Base-by-base conservation (phyloP, 2,329 filamentous ascomycete genomes). In the Alternaria conjuncta region DNA sequence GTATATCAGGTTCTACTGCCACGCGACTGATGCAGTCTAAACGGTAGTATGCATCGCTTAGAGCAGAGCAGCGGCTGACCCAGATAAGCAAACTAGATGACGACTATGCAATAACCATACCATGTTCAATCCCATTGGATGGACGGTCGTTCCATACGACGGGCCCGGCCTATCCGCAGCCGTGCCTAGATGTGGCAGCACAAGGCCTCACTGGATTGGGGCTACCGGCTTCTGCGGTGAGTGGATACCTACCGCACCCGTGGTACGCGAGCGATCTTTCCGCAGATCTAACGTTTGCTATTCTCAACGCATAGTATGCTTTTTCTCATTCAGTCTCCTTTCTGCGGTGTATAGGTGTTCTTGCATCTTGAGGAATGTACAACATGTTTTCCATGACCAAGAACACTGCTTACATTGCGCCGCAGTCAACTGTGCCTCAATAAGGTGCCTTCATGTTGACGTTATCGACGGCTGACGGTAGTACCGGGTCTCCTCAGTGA, bases 401-500 rank as follows among this genome's bases (percentile, higher is more conserved):
- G 47, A 23, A 28, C 53, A 59, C 12, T 49, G 47, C 59, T 32
- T 25, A 21, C 41, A 15, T 55, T 36, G 15, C 53, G 25, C 30
- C 59, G 59, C 15, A 45, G 21, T 55, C 53, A 61, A 55, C 49
- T 44, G 46, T 44, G 54, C 55, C 49, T 30, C 55, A 49, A 50
- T 43, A 64, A 23, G 47, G 54, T 49, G 43, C 20, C 28, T 25
- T 20, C 49, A 43, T 71, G 56, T 49, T 69, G 66, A 58, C 60
- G 65, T 68, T 63, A 36, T 60, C 46, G 61, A 61, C 15, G 20
- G 60, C 36, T 55, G 55, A 62, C 44, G 64, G 45, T 55, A 56
- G 56, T 47, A 49, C 64, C 71, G 71, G 71, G 61, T 74, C 71
- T 74, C 71, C 71, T 67, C 71, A 69, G 55, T 62, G 53, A 55